A percentile compares a stretch with the other conserved stretches of the same genome.
Conservation (phyloP, 2,329 filamentous ascomycete genomes). For the Hypocreales sp. region DNA sequence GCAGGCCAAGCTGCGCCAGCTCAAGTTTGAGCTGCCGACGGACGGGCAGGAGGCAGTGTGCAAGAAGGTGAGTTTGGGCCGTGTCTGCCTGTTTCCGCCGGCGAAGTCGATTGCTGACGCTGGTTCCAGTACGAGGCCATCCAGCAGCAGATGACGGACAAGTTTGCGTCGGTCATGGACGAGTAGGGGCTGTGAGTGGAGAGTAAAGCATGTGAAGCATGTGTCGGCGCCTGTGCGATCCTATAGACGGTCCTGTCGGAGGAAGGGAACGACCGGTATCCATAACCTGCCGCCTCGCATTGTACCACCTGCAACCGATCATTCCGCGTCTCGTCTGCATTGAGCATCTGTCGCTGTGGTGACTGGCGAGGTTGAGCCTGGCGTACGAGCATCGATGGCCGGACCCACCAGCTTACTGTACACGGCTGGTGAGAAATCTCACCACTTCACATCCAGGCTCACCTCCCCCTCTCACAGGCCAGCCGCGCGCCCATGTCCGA, state of each 20-base stretch:
- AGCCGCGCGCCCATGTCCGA: conserved; percentile 43
- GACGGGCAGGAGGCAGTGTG: conserved; percentile 67
- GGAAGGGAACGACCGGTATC: conserved; percentile 3
- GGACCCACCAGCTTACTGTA: no score
- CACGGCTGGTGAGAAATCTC: no score
- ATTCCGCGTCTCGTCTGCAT: no score
- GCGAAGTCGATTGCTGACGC: conserved; percentile 19
- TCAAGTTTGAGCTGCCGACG: conserved; percentile 92
- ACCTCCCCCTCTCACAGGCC: no score
- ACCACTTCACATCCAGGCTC: no score
- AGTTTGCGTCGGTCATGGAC: conserved; percentile 90
- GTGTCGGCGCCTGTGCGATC: conserved; percentile 6
- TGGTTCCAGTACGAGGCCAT: conserved; percentile 68
- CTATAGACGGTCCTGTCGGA: conserved; percentile 10
- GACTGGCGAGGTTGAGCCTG: no score
- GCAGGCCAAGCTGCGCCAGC: conserved; percentile 68
- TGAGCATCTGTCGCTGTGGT: no score
- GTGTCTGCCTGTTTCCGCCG: conserved; percentile 10
- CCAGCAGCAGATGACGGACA: conserved; percentile 84
- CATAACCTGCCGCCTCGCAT: no score
- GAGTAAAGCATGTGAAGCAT: conserved; percentile 1
- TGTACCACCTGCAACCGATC: no score
- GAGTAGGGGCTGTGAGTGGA: conserved; percentile 44
- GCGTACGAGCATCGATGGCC: no score
- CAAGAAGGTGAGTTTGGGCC: conserved; percentile 66